Base-by-base conservation (phyloP, 352 stramenopile species). In the Salisapilia sapeloensis region DNA sequence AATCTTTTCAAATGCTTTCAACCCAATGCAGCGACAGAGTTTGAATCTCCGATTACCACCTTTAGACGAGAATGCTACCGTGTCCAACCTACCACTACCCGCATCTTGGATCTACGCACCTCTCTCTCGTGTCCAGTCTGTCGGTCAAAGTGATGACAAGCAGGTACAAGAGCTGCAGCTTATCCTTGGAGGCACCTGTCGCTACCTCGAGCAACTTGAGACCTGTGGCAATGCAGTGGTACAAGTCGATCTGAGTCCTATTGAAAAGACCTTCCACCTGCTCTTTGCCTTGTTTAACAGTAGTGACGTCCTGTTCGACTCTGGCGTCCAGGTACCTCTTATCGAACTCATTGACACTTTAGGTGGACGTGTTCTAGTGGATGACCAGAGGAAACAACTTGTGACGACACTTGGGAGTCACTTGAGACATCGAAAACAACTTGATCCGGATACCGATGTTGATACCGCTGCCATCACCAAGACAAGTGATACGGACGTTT, bases 251-350 rank as follows among this genome's bases (percentile, higher is more conserved):
- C n/a, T n/a, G n/a, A n/a, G n/a, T n/a, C n/a, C n/a, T n/a, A n/a
- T n/a, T n/a, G 70, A 82, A 46, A 81, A 81, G 42, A 44, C 82
- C 0, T 82, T 81, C 42, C 70, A 85, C 29, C 33, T 82, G 27
- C 33, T 81, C 16, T 64, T 82, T 29, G 59, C 76, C 5, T 79
- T 85, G 25, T 81, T 85, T 33, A 55, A 65, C 6, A 65, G 64
- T 14, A 63, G 54, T 5, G 69, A 84, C 28, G 64, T 84, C 12
- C 44, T 84, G 4, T 79, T 80, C 16, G 65, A 84, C 25, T 50
- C 70, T 22, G 50, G 70, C 34, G 65, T 84, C 6, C 57, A 81
- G 16, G 30, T 48, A 4, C 60, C 57, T 21, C 51, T 84, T 4
- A 33, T 48, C 17, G 54, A 62, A 31, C 33, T 81, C 14, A 47